Percentiles rank a stretch among this genome's conserved stretches.
Conservation (phyloP, 176 grass and related monocot species). For the Oryza meyeriana region DNA sequence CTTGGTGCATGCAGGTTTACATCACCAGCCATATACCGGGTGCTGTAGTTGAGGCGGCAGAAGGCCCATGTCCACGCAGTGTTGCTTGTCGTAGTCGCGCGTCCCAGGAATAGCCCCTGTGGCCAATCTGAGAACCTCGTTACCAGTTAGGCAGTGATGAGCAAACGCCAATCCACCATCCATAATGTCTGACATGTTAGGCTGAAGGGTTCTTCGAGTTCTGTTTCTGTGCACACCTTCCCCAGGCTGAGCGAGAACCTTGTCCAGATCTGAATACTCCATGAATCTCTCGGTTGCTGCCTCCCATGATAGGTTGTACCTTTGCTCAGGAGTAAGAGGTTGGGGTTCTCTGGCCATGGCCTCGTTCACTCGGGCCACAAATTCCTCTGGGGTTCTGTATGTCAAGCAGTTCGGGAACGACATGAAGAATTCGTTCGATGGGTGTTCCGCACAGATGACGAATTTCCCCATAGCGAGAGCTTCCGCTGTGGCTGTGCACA, state of each 20-base stretch:
- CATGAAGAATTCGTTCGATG: conserved; percentile 76
- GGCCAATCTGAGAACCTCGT: conserved; percentile 58
- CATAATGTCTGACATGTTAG: conserved; percentile 34
- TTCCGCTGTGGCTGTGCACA: conserved; percentile 89
- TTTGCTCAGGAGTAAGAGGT: conserved; percentile 63
- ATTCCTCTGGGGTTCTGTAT: conserved; percentile 71
- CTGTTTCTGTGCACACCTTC: conserved; percentile 27
- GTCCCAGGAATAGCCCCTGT: conserved; percentile 59
- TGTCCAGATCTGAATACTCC: conserved; percentile 65
- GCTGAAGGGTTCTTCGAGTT: conserved; percentile 5
- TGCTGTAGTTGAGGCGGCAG: conserved; percentile 55
- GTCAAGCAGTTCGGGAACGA: conserved; percentile 74
- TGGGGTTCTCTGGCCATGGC: conserved; percentile 67
- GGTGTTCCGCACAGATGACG: conserved; percentile 82
- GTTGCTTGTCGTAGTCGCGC: conserved; percentile 54
- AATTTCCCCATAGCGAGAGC: conserved; percentile 91
- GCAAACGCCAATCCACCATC: conserved; percentile 61
- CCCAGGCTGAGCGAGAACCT: conserved; percentile 33
- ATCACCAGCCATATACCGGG: conserved; percentile 40
- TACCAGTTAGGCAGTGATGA: conserved; percentile 64
- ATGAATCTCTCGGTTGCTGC: conserved; percentile 75
- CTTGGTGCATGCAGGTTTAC: background rate
- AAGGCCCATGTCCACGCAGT: conserved; percentile 58
- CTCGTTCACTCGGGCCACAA: conserved; percentile 57
- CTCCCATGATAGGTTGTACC: conserved; percentile 71